Percentiles rank a stretch among this genome's conserved stretches.
Conservation (phyloP, 2,329 filamentous ascomycete species). For the Aspergillus niger region DNA sequence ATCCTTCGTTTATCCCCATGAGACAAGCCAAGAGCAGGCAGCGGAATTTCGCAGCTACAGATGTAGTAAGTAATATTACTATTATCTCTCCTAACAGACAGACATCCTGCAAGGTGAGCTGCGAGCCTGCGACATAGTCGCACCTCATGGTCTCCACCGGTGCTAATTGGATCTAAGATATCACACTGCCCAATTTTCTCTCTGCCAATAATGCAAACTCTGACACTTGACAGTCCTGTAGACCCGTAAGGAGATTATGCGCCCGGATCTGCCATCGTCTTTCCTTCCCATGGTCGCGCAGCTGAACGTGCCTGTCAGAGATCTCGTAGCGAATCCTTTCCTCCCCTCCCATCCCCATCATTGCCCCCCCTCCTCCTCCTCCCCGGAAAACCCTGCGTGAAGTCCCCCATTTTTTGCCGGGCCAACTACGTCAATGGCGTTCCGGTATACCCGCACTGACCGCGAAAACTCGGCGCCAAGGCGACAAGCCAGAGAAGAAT, state of each 20-base stretch:
- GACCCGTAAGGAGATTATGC: not conserved
- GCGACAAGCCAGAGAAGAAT: not conserved
- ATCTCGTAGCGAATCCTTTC: not conserved
- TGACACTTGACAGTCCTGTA: not conserved
- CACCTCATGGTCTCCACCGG: not conserved
- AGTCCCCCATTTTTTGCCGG: not conserved
- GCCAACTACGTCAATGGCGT: constrained; percentile 5
- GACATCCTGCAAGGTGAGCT: not conserved
- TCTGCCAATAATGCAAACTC: not conserved
- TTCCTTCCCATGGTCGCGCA: not conserved
- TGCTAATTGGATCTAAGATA: not conserved
- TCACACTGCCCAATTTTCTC: not conserved
- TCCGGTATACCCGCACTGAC: not conserved
- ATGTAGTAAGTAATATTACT: not conserved
- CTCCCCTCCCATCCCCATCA: too few relatives aligned
- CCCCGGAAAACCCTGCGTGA: not conserved
- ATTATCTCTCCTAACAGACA: not conserved
- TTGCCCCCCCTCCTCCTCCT: too few relatives aligned
- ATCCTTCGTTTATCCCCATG: not conserved
- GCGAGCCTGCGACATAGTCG: not conserved
- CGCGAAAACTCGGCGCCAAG: not conserved
- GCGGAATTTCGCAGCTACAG: not conserved
- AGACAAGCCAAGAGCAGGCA: constrained; percentile 6
- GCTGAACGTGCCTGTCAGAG: constrained; percentile 3
- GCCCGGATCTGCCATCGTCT: not conserved